Evolutionary conservation across 768 basidiomycete species (phyloP).

Genomic region (Calocybe cyanea): DNA sequence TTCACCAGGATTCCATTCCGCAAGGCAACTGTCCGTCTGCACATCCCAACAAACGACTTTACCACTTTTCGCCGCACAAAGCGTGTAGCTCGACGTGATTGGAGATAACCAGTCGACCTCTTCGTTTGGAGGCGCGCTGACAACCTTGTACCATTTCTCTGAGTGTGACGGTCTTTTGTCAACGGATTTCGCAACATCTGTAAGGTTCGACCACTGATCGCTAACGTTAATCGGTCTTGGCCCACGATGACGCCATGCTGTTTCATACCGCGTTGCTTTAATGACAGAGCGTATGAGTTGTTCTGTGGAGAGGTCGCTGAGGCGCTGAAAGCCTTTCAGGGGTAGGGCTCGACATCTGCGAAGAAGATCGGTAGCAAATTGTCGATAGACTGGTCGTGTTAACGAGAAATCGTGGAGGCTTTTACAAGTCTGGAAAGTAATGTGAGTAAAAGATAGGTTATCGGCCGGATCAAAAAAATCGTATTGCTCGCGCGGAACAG

Average conservation of each 20-base stretch:
- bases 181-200: constrained; percentile 26
- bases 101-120: constrained; percentile 77
- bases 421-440: constrained; percentile 51
- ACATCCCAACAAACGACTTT: constrained; percentile 79
- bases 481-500: too few species aligned
- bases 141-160: constrained; percentile 62
- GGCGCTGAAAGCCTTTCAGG: constrained; percentile 63
- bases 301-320: constrained; percentile 60
- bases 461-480: too few species aligned
- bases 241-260: constrained; percentile 55
- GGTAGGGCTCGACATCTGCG: constrained; percentile 66
- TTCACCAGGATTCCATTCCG: constrained; percentile 64
- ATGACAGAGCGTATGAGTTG: constrained; percentile 62
- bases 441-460: too few species aligned
- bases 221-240: constrained; percentile 45
- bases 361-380: constrained; percentile 58
- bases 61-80: constrained; percentile 75
- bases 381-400: constrained; percentile 66
- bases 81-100: constrained; percentile 69
- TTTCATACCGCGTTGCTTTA: constrained; percentile 58
- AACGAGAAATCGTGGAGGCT: constrained; percentile 56
- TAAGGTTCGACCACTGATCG: constrained; percentile 34
- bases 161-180: constrained; percentile 9
- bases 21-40: constrained; percentile 53
- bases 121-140: constrained; percentile 61